Conservation (phyloP, 2,329 filamentous ascomycete genomes). For the Monilinia fructicola region DNA sequence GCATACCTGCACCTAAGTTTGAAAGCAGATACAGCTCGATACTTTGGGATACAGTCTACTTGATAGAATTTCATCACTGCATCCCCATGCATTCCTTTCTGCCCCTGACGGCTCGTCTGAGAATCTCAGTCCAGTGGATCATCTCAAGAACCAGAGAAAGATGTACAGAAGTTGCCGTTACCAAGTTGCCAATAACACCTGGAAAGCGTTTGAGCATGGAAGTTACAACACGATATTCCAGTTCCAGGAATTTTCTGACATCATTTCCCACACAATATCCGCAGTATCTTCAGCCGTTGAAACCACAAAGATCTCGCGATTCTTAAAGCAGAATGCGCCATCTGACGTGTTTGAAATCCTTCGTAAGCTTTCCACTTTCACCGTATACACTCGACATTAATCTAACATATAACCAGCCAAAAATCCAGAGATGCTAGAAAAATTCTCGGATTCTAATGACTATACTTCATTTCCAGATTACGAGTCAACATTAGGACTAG, state of each 20-base stretch:
- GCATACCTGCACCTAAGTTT: conserved; percentile 42
- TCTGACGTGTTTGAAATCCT: conserved; percentile 33
- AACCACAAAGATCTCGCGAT: conserved; percentile 35
- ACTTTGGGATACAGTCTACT: conserved; percentile 44
- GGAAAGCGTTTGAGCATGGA: conserved; percentile 38
- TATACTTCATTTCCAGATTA: conserved; percentile 40
- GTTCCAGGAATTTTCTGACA: conserved; percentile 37
- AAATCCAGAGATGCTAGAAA: conserved; percentile 17
- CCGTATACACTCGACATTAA: neutral
- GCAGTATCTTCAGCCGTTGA: conserved; percentile 37
- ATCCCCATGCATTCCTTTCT: conserved; percentile 40
- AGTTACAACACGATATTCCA: conserved; percentile 41
- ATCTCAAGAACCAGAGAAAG: conserved; percentile 37
- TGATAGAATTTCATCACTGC: conserved; percentile 43
- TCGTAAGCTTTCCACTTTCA: conserved; percentile 31
- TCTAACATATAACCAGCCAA: conserved; percentile 14
- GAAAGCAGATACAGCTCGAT: conserved; percentile 45
- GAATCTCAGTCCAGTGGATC: conserved; percentile 30
- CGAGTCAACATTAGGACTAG: conserved; percentile 31
- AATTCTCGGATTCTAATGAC: conserved; percentile 37
- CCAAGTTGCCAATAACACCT: conserved; percentile 38
- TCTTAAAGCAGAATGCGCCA: conserved; percentile 30
- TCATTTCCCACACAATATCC: conserved; percentile 32
- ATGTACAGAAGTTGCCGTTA: conserved; percentile 33
- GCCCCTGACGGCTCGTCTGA: conserved; percentile 27